These are phyloP conservation scores for Xylariales sp. DNA, from an alignment of 2,329 filamentous ascomycete genomes.

Conservation along the genomic window DNA sequence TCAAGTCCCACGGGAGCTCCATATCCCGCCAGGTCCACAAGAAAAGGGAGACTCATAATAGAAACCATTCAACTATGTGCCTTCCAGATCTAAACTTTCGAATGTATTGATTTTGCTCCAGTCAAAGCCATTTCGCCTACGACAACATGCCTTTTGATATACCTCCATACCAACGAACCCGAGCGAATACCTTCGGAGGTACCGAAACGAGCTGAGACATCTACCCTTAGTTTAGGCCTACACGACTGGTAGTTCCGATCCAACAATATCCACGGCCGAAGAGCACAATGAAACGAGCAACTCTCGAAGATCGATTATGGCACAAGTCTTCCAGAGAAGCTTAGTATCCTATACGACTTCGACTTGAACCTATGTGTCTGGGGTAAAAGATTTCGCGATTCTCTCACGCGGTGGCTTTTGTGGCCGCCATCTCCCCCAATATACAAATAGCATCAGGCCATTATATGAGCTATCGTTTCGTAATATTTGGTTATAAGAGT, in stretches of 20 bases:
- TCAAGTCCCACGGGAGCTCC: conserved; percentile 11
- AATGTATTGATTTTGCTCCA: conserved; percentile 2
- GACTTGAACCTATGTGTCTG: not conserved
- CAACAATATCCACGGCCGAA: not conserved
- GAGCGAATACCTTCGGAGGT: not conserved
- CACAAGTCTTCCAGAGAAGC: not conserved
- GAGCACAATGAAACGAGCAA: not conserved
- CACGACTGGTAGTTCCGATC: not conserved
- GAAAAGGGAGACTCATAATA: conserved; percentile 7
- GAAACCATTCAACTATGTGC: not conserved
- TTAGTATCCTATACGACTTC: not conserved
- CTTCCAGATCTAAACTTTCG: conserved; percentile 1
- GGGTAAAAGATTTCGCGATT: not conserved
- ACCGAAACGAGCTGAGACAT: conserved; percentile 1
- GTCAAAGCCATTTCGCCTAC: not conserved
- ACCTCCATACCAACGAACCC: not conserved
- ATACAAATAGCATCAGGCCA: no score
- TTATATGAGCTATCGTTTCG: no score
- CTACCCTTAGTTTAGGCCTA: not conserved
- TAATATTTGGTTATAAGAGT: not conserved
- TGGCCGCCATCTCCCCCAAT: not conserved
- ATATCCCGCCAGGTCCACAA: conserved; percentile 26
- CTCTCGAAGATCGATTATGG: not conserved
- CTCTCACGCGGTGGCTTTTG: not conserved
- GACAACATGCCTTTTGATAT: not conserved